A percentile compares a stretch with the other conserved stretches of the same genome.
Conservation (phyloP, 2,329 filamentous ascomycete species). For the Penicillium palitans region DNA sequence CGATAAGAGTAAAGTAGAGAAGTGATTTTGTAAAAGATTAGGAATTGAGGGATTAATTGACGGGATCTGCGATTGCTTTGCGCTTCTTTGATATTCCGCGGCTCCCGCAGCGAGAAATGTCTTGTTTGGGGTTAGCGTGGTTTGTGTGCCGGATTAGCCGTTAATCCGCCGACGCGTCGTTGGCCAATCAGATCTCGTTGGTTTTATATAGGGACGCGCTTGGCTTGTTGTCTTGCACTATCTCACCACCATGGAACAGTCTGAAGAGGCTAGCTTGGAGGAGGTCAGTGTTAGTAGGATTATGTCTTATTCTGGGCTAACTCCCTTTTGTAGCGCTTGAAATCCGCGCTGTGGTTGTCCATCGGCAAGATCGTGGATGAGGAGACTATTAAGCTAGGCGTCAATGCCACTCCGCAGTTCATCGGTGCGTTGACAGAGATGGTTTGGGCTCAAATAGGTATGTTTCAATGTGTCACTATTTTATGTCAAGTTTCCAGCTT, state of each 20-base stretch:
- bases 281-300: constrained; percentile 29
- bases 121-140: constrained; percentile 3
- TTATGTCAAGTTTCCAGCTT: neutral
- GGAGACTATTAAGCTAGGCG: constrained; percentile 68
- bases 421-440: constrained; percentile 83
- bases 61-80: constrained; percentile 10
- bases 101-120: constrained; percentile 5
- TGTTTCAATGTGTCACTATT: constrained; percentile 28
- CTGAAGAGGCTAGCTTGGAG: constrained; percentile 35
- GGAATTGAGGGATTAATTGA: constrained; percentile 8
- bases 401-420: constrained; percentile 89
- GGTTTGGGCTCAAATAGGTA: constrained; percentile 84
- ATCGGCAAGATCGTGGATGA: constrained; percentile 88
- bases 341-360: constrained; percentile 80
- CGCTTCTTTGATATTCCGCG: constrained; percentile 14
- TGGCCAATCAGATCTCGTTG: constrained; percentile 22
- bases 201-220: constrained; percentile 16
- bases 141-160: constrained; percentile 14
- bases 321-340: constrained; percentile 62
- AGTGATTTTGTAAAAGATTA: neutral
- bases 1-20: neutral
- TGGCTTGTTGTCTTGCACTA: constrained; percentile 2
- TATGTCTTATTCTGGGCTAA: neutral
- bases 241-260: constrained; percentile 26
- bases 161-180: constrained; percentile 23